Percentiles rank a stretch among this genome's conserved stretches.
These are phyloP conservation scores for Styphnolobium japonicum DNA, from an alignment of 306 rosid species.

Conservation along the genomic window DNA sequence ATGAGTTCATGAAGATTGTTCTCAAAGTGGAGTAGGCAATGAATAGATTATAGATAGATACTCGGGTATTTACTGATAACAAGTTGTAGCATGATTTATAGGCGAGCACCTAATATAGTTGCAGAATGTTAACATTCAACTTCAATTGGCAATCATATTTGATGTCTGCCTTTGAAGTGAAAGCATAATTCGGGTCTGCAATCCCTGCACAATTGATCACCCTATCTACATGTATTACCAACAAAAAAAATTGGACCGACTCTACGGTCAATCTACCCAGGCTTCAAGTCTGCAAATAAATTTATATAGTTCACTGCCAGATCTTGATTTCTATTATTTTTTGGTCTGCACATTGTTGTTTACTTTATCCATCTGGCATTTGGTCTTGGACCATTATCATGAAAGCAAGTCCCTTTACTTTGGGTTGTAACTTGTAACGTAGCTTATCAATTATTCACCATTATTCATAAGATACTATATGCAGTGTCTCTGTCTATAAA, in stretches of 20 bases:
- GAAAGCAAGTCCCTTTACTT: constrained; percentile 1
- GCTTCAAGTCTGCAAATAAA: constrained; percentile 18
- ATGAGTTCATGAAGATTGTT: constrained; percentile 94
- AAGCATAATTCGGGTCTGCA: constrained; percentile 11
- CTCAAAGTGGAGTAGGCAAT: constrained; percentile 79
- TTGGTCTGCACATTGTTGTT: constrained; percentile 22
- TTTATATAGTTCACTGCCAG: constrained; percentile 15
- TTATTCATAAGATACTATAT: neutral
- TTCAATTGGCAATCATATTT: constrained; percentile 29
- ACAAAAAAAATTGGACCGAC: constrained; percentile 16
- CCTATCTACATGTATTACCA: neutral
- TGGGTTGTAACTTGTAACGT: constrained; percentile 1
- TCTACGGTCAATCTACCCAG: constrained; percentile 12
- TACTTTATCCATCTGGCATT: neutral
- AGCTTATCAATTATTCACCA: constrained; percentile 10
- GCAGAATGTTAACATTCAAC: constrained; percentile 19
- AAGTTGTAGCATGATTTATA: constrained; percentile 16
- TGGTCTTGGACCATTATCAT: neutral
- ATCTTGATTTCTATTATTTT: constrained; percentile 14
- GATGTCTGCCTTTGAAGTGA: constrained; percentile 23
- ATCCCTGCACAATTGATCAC: neutral
- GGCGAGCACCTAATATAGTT: neutral
- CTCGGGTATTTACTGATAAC: constrained; percentile 16
- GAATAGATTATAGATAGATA: constrained; percentile 24
- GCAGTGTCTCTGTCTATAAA: too few relatives aligned